Evolutionary conservation across 192 early-diverging fungal species (phyloP), one percentile per base, ranked within the genome.

Genomic region (Radiomyces spectabilis): DNA sequence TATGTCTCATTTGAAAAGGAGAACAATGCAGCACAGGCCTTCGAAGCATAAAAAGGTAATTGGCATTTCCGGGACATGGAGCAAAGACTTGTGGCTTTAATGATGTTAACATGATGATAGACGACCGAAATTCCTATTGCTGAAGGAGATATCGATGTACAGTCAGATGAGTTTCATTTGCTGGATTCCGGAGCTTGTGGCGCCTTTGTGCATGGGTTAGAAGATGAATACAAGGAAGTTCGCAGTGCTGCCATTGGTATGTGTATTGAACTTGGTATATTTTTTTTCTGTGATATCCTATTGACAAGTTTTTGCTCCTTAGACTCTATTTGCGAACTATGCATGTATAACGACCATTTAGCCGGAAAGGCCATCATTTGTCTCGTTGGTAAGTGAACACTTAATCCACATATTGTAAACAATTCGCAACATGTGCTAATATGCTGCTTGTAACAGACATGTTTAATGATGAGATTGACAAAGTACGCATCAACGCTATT

Each of bases 391-490:
- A 69, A 58, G 53, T 62, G 31, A 0, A 33, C 5, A 19, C 16
- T 6, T 12, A 0, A 53, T 22, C 34, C 10, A 47, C 29, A 34
- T 37, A 34, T 35, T 35, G 5, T 26, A 12, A 9, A 5, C 2
- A 7, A 32, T 18, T 15, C 16, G 16, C 61, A 12, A n/a, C n/a
- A n/a, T n/a, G n/a, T n/a, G n/a, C n/a, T n/a, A n/a, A 19, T 29
- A 39, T 48, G 24, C 27, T 48, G 9, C 30, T 48, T 0, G 5
- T 47, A 26, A 10, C 58, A 83, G 95, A 96, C 51, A 98, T 98
- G 90, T 93, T 98, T 56, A 95, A 96, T 69, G 95, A 98, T 69
- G 92, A 95, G 62, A 88, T 89, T 59, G 81, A 88, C 55, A 73
- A 73, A 34, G 87, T 98, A 3, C 85, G 95, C 0, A 57, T 92